Percentiles rank a stretch among this genome's conserved stretches.
These are phyloP conservation scores for Kalmanozyma brasiliensis DNA, from an alignment of 1,284 basidiomycete genomes.

Conservation along the genomic window DNA sequence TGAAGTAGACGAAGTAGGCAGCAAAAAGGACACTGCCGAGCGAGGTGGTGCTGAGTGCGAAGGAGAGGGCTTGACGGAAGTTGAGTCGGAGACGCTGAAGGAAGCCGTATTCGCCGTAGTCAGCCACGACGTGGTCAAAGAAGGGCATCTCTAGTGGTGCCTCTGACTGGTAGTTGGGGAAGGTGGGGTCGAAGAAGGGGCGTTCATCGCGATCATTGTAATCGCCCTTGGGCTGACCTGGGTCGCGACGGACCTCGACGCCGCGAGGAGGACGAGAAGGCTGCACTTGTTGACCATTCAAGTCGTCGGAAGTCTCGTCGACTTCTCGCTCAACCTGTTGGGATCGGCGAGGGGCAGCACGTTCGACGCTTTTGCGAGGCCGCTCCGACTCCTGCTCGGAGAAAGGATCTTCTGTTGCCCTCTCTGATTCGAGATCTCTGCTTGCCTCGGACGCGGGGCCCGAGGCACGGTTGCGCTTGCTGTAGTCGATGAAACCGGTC, in stretches of 20 bases:
- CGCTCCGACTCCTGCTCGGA: not conserved
- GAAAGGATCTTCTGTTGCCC: slow-evolving; percentile 16
- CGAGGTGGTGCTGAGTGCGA: slow-evolving; percentile 42
- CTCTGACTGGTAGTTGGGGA: slow-evolving; percentile 49
- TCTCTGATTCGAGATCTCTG: slow-evolving; percentile 12
- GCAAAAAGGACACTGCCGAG: slow-evolving; percentile 50
- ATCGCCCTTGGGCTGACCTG: slow-evolving; percentile 5
- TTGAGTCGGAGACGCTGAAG: slow-evolving; percentile 53
- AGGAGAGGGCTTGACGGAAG: slow-evolving; percentile 59
- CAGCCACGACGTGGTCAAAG: slow-evolving; percentile 63
- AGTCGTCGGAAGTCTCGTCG: slow-evolving; percentile 20
- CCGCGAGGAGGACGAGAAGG: slow-evolving; percentile 24
- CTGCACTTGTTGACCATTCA: slow-evolving; percentile 8
- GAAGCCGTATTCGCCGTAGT: slow-evolving; percentile 59
- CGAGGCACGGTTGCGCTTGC: slow-evolving; percentile 27
- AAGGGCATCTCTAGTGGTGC: slow-evolving; percentile 61
- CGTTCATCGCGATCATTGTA: slow-evolving; percentile 30
- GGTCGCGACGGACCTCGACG: slow-evolving; percentile 35
- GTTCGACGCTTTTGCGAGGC: too few species aligned
- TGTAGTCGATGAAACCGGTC: slow-evolving; percentile 55
- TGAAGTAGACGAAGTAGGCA: slow-evolving; percentile 59
- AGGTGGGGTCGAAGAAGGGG: slow-evolving; percentile 57
- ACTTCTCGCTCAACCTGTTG: slow-evolving; percentile 8
- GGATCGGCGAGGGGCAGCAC: slow-evolving; percentile 13
- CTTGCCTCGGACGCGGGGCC: slow-evolving; percentile 32